Evolutionary conservation across 2,329 filamentous ascomycete genomes (phyloP), one percentile per base, ranked within the genome.

Genomic region (Fusarium subtropicale): DNA sequence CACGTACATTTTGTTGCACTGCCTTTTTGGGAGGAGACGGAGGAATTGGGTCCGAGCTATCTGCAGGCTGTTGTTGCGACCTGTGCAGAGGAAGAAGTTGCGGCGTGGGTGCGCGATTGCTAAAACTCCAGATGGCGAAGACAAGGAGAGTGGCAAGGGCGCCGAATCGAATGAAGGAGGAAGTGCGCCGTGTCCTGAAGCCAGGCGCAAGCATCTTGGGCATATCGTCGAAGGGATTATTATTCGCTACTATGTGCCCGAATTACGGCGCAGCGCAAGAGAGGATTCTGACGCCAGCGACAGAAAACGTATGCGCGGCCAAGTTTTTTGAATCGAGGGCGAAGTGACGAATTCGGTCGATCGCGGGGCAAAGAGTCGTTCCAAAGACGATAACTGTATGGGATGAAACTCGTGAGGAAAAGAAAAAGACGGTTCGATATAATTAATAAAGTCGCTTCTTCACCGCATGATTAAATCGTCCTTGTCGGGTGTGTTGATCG

Each of bases 101-200:
- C 18, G 56, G 54, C 8, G 58, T 60, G n/a, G 38, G 73, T 67
- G 36, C 68, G 69, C 31, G 50, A 58, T 28, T 60, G 61, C 58
- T 72, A 28, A 78, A 74, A 3, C 64, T 59, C 73, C 78, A 80
- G 28, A 78, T 67, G n/a, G 70, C 68, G 33, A 76, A 69, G 33
- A 81, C 44, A 18, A 84, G 41, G 38, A 83, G 56, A 38, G 76
- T 50, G 55, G 77, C 76, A n/a, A 82, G 72, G 39, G 82, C 60
- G 30, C 76, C 68, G 60, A 81, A 84, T 56, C 81, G 82, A 28
- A 83, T 60, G 56, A 83, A 76, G 69, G 82, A 79, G 51, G 81
- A 82, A 11, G 78, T 79, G 56, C 82, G 80, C 60, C 82, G 79
- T 58, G 81, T 79, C 41, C 81, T 80, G 60, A 84, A 83, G 33